Base-by-base conservation (phyloP, 2,329 filamentous ascomycete genomes). In the Fusarium devonianum region DNA sequence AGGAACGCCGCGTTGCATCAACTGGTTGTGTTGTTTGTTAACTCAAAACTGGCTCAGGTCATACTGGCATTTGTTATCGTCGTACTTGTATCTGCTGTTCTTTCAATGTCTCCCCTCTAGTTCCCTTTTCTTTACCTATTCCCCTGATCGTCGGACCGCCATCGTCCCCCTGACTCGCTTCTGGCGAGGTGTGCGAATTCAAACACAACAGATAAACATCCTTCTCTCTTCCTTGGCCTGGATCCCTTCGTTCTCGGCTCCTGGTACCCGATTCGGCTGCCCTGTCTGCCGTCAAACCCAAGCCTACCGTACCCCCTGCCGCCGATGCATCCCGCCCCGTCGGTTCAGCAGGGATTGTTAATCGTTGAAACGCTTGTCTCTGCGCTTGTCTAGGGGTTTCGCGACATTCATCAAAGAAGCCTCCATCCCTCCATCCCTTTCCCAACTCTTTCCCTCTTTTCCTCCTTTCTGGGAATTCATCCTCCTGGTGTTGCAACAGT, bases 301-400 rank as follows among this genome's bases (percentile, higher is more conserved):
- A 30, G 39, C 30, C 23, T 10, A n/a, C n/a, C n/a, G n/a, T 26
- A 50, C 49, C 57, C 22, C 56, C 42, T 48, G 53, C 30, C 34
- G 16, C 35, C 22, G 30, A 39, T 42, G 56, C 32, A 34, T 29
- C 49, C 33, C 23, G 32, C 48, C 45, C 50, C 33, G 36, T 30
- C 60, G 37, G 30, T 47, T 47, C 50, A 46, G 37, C 60, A 49
- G 36, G 62, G 52, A 58, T 65, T 63, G 47, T 45, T 55, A 50
- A 58, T 61, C 45, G 30, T 25, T 41, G 25, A 45, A 39, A 56
- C 39, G 41, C 33, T 37, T 56, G 45, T 60, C 50, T 49, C 52
- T 38, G 28, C 28, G 29, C 41, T 38, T 18, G n/a, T 12, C 33
- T 34, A 30, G 26, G 21, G 28, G n/a, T 29, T 37, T 16, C 39